These are phyloP conservation scores for Pisolithus marmoratus DNA, from an alignment of 768 basidiomycete species.

Conservation along the genomic window DNA sequence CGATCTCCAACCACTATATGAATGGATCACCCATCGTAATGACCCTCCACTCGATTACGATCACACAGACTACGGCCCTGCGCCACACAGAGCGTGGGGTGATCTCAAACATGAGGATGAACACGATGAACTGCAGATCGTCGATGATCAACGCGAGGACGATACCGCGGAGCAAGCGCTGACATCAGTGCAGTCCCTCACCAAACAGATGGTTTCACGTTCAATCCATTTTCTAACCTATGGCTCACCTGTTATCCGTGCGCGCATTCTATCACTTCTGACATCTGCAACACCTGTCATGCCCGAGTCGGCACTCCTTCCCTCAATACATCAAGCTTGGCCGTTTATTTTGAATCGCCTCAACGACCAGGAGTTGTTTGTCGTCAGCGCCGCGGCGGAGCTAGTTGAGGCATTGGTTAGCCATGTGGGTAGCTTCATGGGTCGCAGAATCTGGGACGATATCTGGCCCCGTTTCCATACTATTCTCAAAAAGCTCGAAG, in stretches of 20 bases:
- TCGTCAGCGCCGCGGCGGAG: constrained; percentile 68
- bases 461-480: constrained; percentile 80
- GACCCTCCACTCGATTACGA: constrained; percentile 32
- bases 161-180: constrained; percentile 40
- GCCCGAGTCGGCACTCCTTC: constrained; percentile 69
- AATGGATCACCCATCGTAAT: constrained; percentile 58
- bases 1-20: constrained; percentile 47
- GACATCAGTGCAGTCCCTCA: constrained; percentile 69
- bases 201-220: constrained; percentile 80
- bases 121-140: constrained; percentile 15
- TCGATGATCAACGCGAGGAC: constrained; percentile 1
- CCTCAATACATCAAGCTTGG: constrained; percentile 86
- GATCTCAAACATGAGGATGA: constrained; percentile 21
- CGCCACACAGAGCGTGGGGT: constrained; percentile 57
- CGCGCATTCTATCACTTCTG: constrained; percentile 74
- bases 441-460: constrained; percentile 80
- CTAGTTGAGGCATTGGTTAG: constrained; percentile 67
- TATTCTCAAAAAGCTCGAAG: constrained; percentile 55
- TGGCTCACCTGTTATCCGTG: constrained; percentile 77
- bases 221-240: constrained; percentile 91
- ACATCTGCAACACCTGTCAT: constrained; percentile 68
- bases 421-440: constrained; percentile 83
- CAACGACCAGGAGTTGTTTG: constrained; percentile 65
- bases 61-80: constrained; percentile 49
- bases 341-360: constrained; percentile 89